These are phyloP conservation scores for Monilinia vaccinii-corymbosi DNA, from an alignment of 2,329 filamentous ascomycete species.

Conservation along the genomic window DNA sequence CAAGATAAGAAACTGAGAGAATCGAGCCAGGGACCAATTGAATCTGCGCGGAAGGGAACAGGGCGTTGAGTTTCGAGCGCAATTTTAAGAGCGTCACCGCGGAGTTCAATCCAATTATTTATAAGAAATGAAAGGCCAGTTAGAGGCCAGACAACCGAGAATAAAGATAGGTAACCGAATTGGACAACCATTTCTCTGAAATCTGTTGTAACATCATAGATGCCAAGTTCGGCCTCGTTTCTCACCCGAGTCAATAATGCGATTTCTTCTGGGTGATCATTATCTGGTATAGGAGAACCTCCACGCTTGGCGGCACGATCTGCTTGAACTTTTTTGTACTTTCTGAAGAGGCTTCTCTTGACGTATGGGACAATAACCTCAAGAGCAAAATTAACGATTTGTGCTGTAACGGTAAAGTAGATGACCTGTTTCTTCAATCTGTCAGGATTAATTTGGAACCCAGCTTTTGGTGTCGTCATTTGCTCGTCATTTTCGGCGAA, in stretches of 20 bases:
- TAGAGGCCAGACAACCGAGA: conserved; percentile 92
- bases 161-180: conserved; percentile 77
- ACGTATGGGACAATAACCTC: conserved; percentile 79
- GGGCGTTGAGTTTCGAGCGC: conserved; percentile 82
- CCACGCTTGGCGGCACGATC: conserved; percentile 48
- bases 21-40: conserved; percentile 87
- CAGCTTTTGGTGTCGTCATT: conserved; percentile 43
- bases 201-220: conserved; percentile 84
- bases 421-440: conserved; percentile 86
- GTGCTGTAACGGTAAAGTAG: conserved; percentile 90
- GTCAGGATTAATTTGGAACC: conserved; percentile 75
- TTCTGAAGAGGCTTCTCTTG: conserved; percentile 69
- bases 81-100: conserved; percentile 91
- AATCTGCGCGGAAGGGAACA: conserved; percentile 81
- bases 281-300: conserved; percentile 31
- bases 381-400: conserved; percentile 77
- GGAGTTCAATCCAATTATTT: conserved; percentile 94
- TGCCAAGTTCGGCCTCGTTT: conserved; percentile 69
- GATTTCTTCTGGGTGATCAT: conserved; percentile 67
- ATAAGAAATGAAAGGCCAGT: conserved; percentile 79
- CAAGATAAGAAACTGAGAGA: conserved; percentile 84
- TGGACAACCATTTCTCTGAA: conserved; percentile 91
- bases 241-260: conserved; percentile 75
- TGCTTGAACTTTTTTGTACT: conserved; percentile 67
- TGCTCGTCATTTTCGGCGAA: conserved; percentile 70